Percentiles rank a stretch among this genome's conserved stretches.
Evolutionary conservation across 2,329 filamentous ascomycete genomes (phyloP).

Genomic region (Talaromyces sp.): DNA sequence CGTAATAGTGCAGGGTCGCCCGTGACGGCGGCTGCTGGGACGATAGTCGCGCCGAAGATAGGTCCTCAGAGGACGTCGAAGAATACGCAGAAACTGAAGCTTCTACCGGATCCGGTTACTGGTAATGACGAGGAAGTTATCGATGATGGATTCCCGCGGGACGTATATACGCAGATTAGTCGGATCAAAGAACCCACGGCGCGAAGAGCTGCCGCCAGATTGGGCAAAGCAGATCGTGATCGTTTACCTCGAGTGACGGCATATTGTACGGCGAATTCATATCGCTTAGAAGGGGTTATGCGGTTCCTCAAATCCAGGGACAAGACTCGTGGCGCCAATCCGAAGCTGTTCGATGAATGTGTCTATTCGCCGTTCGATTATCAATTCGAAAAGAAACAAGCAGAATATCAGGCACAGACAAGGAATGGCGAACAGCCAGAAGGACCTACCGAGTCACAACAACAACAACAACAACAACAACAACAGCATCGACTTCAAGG

Average conservation of each 20-base stretch:
- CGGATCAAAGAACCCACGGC: constrained; percentile 96
- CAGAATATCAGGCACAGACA: constrained; percentile 29
- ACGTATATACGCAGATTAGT: constrained; percentile 97
- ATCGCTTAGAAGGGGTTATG: constrained; percentile 85
- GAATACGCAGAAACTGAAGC: constrained; percentile 92
- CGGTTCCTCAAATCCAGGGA: constrained; percentile 82
- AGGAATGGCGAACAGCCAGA: constrained; percentile 34
- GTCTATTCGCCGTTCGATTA: constrained; percentile 95
- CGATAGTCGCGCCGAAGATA: constrained; percentile 63
- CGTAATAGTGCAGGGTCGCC: constrained; percentile 76
- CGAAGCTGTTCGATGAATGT: constrained; percentile 95
- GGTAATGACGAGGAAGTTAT: constrained; percentile 71
- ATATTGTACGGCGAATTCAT: constrained; percentile 90
- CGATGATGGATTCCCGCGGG: constrained; percentile 87
- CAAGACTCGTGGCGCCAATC: constrained; percentile 72
- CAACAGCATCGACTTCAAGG: constrained; percentile 33
- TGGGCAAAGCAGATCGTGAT: constrained; percentile 90
- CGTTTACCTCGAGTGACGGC: constrained; percentile 87
- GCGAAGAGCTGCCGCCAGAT: constrained; percentile 79
- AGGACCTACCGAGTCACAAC: constrained; percentile 20
- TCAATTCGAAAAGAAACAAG: constrained; percentile 48
- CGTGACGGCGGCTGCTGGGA: constrained; percentile 39
- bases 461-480: constrained; percentile 19
- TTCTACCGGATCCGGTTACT: constrained; percentile 86
- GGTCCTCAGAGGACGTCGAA: constrained; percentile 93